Evolutionary conservation across 179 eudicot genomes (phyloP), one percentile per base, ranked within the genome.

Genomic region (Sideroxylon spinosum): DNA sequence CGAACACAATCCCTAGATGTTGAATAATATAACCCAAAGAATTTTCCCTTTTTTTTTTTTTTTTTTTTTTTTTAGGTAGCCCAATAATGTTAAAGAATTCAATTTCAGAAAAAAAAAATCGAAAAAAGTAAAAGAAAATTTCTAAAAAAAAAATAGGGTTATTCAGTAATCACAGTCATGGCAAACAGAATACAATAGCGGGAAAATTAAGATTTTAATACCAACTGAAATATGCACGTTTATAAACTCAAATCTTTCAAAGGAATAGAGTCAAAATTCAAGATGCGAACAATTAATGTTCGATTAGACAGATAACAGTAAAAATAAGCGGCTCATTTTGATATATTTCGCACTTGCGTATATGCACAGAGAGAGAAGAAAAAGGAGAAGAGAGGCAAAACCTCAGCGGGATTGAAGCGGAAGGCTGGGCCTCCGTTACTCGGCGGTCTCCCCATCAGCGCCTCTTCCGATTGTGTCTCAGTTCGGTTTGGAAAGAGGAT

Each of bases 401-500:
- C 95, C 95, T 91, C 95, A n/a, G 79, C 23, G 1, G 71, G 83
- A 69, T 78, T 85, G 79, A 91, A 91, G 61, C 95, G 93, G 84
- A 91, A 91, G 28, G 91, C 81, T 20, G 95, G 95, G 68, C 81
- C 90, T 63, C 95, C 95, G 79, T 86, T 86, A 73, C 91, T 88
- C n/a, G 95, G 93, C 56, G 91, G 93, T 81, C 93, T 88, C 70
- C 95, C 95, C 93, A 91, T 91, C 50, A 25, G 52, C n/a, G 32
- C 37, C 32, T 29, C 26, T 23, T n/a, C 55, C 37, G 20, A 71
- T 3, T 0, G 32, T 13, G 1, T 10, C 32, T 10, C 57, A 49
- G 4, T 48, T 25, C 13, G 19, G 1, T 10, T 6, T 9, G 4
- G 19, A 46, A 16, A 8, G 7, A 12, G 0, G 26, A 9, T 6